phyloP scores from a whole-genome alignment of 208 protist species.

The Wallacemonas sp. region DNA sequence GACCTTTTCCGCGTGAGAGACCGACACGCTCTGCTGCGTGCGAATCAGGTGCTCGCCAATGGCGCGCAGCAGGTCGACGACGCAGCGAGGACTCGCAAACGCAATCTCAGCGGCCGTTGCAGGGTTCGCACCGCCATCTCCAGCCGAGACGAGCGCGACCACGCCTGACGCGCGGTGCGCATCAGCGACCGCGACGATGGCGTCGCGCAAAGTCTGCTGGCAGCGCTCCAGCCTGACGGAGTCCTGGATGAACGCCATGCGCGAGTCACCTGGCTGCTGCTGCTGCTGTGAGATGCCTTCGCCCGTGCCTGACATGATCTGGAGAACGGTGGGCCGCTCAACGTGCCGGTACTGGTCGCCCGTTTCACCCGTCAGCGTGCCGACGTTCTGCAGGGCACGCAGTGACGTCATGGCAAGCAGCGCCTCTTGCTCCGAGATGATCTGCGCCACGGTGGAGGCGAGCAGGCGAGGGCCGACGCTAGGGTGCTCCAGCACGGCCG shows the following conservation, averaged over 20 bases:
- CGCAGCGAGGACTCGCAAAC: slow-evolving; percentile 50
- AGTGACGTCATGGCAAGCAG: slow-evolving; percentile 59
- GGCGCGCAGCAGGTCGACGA: slow-evolving; percentile 40
- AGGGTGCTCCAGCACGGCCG: slow-evolving; percentile 54
- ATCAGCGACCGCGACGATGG: slow-evolving; percentile 53
- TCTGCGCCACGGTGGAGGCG: slow-evolving; percentile 45
- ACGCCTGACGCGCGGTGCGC: slow-evolving; percentile 23
- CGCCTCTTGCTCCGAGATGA: slow-evolving; percentile 76
- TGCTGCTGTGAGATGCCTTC: background rate
- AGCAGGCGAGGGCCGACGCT: slow-evolving; percentile 34
- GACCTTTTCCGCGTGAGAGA: slow-evolving; percentile 62
- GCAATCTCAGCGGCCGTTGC: slow-evolving; percentile 67
- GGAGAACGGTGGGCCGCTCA: background rate
- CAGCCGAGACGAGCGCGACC: background rate
- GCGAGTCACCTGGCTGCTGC: slow-evolving; percentile 6
- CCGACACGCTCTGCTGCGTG: slow-evolving; percentile 39
- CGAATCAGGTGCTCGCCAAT: slow-evolving; percentile 38
- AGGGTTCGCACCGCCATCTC: background rate
- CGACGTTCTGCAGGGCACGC: slow-evolving; percentile 78
- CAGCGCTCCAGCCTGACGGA: slow-evolving; percentile 52
- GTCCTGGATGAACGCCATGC: slow-evolving; percentile 25
- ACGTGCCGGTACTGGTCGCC: slow-evolving; percentile 7
- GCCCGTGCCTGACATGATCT: background rate
- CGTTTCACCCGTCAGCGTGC: slow-evolving; percentile 19
- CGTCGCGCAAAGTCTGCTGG: slow-evolving; percentile 59